Conservation (phyloP, 2,329 filamentous ascomycete genomes). For the Pseudogymnoascus sp. region DNA sequence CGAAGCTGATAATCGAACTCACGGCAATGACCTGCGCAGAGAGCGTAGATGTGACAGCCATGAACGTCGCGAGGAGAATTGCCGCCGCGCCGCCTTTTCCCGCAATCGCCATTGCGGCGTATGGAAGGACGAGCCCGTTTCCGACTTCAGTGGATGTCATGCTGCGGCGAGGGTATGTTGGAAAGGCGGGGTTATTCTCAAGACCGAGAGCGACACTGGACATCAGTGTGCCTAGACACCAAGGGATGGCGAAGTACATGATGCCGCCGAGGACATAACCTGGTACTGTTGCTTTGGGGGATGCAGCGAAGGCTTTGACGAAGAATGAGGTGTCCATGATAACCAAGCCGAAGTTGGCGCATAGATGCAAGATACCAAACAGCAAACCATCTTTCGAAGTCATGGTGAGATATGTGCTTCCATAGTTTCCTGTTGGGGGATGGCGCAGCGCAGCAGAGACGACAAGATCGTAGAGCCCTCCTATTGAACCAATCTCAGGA, state of each 20-base stretch:
- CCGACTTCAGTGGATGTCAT: slow-evolving; percentile 67
- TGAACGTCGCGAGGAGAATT: slow-evolving; percentile 65
- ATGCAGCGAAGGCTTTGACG: slow-evolving; percentile 45
- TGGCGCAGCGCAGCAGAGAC: slow-evolving; percentile 37
- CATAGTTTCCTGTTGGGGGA: slow-evolving; percentile 45
- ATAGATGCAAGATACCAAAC: slow-evolving; percentile 43
- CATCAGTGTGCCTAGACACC: slow-evolving; percentile 46
- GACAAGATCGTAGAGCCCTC: slow-evolving; percentile 44
- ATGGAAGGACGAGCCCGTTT: slow-evolving; percentile 60
- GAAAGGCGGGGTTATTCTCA: slow-evolving; percentile 43
- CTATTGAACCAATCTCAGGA: slow-evolving; percentile 42
- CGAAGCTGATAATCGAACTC: slow-evolving; percentile 77
- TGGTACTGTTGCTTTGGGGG: slow-evolving; percentile 41
- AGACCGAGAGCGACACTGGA: slow-evolving; percentile 42
- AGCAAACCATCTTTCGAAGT: slow-evolving; percentile 46
- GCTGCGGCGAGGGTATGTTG: slow-evolving; percentile 58
- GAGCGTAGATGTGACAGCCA: slow-evolving; percentile 76
- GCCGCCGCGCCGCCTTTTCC: slow-evolving; percentile 61
- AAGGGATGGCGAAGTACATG: slow-evolving; percentile 48
- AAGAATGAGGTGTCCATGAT: slow-evolving; percentile 51
- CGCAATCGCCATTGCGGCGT: slow-evolving; percentile 61
- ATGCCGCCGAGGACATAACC: slow-evolving; percentile 47
- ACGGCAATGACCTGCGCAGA: slow-evolving; percentile 79
- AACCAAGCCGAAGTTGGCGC: slow-evolving; percentile 46
- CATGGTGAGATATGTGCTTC: slow-evolving; percentile 51